Conservation (phyloP, 192 early-diverging fungal genomes). For the Ambispora gerdemannii region DNA sequence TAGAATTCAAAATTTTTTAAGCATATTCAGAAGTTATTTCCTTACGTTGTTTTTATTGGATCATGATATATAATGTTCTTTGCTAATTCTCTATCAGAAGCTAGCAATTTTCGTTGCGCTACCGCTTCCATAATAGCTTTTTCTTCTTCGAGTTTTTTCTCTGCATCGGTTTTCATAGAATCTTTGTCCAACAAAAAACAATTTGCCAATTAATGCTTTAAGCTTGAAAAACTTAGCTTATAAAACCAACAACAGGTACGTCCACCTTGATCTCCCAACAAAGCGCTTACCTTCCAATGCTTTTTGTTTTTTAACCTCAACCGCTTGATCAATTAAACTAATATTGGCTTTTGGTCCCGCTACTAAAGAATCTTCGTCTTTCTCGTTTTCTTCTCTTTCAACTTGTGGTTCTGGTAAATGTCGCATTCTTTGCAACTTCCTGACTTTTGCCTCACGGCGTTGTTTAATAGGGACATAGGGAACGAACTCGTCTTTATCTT, state of each 20-base stretch:
- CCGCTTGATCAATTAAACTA: slow-evolving; percentile 83
- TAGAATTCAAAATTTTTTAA: background rate
- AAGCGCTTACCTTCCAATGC: slow-evolving; percentile 38
- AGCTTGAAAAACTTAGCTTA: background rate
- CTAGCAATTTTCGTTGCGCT: slow-evolving; percentile 71
- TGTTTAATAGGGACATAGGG: slow-evolving; percentile 74
- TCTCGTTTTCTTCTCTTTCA: slow-evolving; percentile 38
- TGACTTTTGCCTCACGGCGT: slow-evolving; percentile 56
- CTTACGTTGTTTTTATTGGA: slow-evolving; percentile 72
- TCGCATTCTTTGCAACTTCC: slow-evolving; percentile 40
- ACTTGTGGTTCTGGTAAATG: slow-evolving; percentile 33
- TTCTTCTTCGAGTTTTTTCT: slow-evolving; percentile 83
- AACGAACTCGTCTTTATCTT: slow-evolving; percentile 58
- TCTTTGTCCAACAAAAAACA: background rate
- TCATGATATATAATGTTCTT: slow-evolving; percentile 84
- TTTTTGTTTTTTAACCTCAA: slow-evolving; percentile 67
- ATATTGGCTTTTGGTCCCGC: slow-evolving; percentile 63
- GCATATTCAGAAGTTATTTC: background rate
- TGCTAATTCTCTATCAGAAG: slow-evolving; percentile 83
- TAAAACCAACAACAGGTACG: background rate
- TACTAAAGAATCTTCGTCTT: slow-evolving; percentile 41
- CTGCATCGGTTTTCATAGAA: slow-evolving; percentile 65
- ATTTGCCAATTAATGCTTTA: too few relatives aligned
- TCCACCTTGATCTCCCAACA: background rate
- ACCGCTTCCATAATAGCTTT: slow-evolving; percentile 79